These are phyloP conservation scores for Erodium maritimum DNA, from an alignment of 345 rosid species.

Conservation along the genomic window DNA sequence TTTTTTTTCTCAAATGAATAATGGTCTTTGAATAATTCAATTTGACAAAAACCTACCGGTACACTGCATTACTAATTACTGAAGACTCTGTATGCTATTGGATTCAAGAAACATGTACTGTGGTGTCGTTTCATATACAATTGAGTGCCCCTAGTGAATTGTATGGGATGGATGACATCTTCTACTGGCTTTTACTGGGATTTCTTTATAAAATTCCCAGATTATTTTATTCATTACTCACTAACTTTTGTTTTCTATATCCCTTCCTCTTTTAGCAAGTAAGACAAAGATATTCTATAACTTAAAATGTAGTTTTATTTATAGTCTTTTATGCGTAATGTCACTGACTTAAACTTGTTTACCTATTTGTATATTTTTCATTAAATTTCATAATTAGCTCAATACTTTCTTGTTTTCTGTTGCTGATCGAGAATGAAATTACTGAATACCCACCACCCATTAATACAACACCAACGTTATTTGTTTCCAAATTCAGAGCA, in stretches of 20 bases:
- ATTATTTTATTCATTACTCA: background rate
- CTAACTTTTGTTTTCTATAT: background rate
- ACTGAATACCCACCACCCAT: slow-evolving; percentile 14
- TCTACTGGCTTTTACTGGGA: background rate
- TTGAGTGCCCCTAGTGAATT: background rate
- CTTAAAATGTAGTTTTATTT: background rate
- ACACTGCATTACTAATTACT: background rate
- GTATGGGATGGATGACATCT: background rate
- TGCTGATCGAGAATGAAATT: slow-evolving; percentile 1
- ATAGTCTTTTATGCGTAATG: no score
- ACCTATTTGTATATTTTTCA: background rate
- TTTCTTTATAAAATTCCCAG: background rate
- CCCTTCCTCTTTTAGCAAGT: background rate
- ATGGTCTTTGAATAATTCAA: background rate
- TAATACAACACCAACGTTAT: no score
- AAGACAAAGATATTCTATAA: background rate
- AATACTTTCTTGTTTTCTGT: no score
- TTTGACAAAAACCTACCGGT: background rate
- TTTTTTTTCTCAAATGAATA: background rate
- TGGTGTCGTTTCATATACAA: background rate
- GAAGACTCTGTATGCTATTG: background rate
- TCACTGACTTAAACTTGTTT: background rate
- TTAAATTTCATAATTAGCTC: background rate
- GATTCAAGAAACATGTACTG: background rate
- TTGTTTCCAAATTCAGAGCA: no score